Evolutionary conservation across 352 stramenopile species (phyloP).

Genomic region (Globisporangium orthogonon): DNA sequence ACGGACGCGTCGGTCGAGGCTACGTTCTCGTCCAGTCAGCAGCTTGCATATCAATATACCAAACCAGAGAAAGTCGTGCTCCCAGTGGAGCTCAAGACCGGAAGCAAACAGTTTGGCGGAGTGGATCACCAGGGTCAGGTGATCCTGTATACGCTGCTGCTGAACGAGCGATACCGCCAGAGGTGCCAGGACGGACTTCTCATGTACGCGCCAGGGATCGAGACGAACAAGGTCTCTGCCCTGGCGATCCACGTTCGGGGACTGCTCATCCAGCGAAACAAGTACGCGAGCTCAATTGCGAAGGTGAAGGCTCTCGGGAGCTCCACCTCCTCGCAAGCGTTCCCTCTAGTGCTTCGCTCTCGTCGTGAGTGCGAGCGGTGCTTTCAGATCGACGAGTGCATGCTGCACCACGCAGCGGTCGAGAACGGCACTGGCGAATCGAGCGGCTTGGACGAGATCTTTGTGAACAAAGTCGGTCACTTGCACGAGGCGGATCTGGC

Average conservation of each 20-base stretch:
- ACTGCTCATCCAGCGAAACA: conserved; percentile 66
- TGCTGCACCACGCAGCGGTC: conserved; percentile 75
- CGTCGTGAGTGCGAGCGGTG: conserved; percentile 67
- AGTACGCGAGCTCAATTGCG: conserved; percentile 54
- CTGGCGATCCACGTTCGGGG: conserved; percentile 51
- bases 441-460: conserved; percentile 65
- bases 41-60: neutral
- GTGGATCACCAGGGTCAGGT: conserved; percentile 80
- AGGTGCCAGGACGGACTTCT: conserved; percentile 53
- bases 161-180: conserved; percentile 73
- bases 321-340: conserved; percentile 34
- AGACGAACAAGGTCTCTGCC: conserved; percentile 59
- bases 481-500: conserved; percentile 37
- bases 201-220: conserved; percentile 64
- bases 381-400: conserved; percentile 80
- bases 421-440: conserved; percentile 66
- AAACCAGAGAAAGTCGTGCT: conserved; percentile 27
- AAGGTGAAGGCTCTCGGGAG: conserved; percentile 49
- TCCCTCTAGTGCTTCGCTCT: conserved; percentile 70
- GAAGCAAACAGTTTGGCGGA: conserved; percentile 50
- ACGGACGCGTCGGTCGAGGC: conserved; percentile 68
- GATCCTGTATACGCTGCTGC: conserved; percentile 83
- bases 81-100: conserved; percentile 86
- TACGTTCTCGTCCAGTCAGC: conserved; percentile 17
- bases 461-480: conserved; percentile 49